Evolutionary conservation across 495 filamentous ascomycete species (phyloP).

Genomic region (Bacidia gigantensis): DNA sequence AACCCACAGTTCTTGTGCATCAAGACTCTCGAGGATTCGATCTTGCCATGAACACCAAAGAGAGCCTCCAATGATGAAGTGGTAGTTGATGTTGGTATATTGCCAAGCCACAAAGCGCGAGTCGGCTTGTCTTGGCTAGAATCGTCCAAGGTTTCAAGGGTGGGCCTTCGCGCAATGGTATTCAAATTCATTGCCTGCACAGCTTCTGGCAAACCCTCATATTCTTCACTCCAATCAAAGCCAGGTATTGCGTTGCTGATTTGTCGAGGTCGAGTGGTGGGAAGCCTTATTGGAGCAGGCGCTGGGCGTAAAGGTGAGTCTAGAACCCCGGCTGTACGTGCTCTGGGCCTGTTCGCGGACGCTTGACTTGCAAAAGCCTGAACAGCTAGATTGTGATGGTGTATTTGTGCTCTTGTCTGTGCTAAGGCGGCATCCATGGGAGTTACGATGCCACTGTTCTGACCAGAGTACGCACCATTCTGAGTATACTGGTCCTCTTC

Average conservation of each 20-base stretch:
- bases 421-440: slow-evolving; percentile 60
- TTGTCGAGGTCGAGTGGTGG: slow-evolving; percentile 11
- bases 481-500: slow-evolving; percentile 54
- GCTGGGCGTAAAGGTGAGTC: slow-evolving; percentile 64
- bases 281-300: slow-evolving; percentile 51
- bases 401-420: slow-evolving; percentile 79
- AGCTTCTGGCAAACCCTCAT: slow-evolving; percentile 56
- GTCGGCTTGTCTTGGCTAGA: slow-evolving; percentile 79
- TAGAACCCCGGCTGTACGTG: slow-evolving; percentile 77
- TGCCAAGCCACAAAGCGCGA: slow-evolving; percentile 89
- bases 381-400: slow-evolving; percentile 85
- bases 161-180: slow-evolving; percentile 36
- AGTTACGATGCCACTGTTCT: slow-evolving; percentile 56
- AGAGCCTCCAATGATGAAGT: slow-evolving; percentile 85
- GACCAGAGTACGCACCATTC: slow-evolving; percentile 36
- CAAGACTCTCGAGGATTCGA: slow-evolving; percentile 82
- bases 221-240: slow-evolving; percentile 34
- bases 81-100: slow-evolving; percentile 94
- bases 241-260: slow-evolving; percentile 8
- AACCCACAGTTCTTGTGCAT: slow-evolving; percentile 99
- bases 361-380: slow-evolving; percentile 81
- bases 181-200: slow-evolving; percentile 66
- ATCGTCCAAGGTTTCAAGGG: slow-evolving; percentile 44
- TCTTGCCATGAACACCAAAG: slow-evolving; percentile 79
- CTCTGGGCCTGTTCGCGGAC: slow-evolving; percentile 68